These are phyloP conservation scores for Malassezia obtusa DNA, from an alignment of 1,284 basidiomycete genomes.

Conservation along the genomic window DNA sequence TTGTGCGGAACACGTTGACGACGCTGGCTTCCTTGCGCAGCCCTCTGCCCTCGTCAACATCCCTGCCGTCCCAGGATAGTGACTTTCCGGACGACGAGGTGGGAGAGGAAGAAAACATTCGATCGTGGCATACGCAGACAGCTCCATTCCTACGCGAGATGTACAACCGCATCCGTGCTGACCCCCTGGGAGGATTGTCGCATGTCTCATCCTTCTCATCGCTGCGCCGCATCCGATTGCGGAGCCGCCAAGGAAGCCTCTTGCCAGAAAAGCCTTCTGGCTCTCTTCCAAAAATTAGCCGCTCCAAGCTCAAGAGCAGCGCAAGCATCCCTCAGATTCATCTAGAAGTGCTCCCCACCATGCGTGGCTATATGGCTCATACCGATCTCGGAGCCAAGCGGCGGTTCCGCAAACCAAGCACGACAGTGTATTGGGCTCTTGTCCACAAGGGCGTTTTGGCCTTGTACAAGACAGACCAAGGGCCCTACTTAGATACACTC, in stretches of 20 bases:
- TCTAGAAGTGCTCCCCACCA: neutral
- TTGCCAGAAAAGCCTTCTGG: neutral
- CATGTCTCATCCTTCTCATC: neutral
- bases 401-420: neutral
- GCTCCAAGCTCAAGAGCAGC: neutral
- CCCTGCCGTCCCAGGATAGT: neutral
- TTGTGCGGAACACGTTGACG: conserved; percentile 78
- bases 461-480: neutral
- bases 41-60: neutral
- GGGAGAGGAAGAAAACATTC: too few species aligned
- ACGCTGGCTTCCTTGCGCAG: conserved; percentile 55
- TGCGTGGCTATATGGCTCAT: neutral
- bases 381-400: neutral
- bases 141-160: too few species aligned
- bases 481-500: neutral
- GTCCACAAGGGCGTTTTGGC: neutral
- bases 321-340: neutral
- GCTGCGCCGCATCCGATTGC: neutral
- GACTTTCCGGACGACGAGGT: neutral
- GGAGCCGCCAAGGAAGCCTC: neutral
- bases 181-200: neutral
- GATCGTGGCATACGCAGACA: too few species aligned
- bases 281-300: neutral
- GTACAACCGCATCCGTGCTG: neutral
- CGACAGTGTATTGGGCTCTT: neutral